Conservation (phyloP, 2,329 filamentous ascomycete species). For the Trichoderma asperellum region DNA sequence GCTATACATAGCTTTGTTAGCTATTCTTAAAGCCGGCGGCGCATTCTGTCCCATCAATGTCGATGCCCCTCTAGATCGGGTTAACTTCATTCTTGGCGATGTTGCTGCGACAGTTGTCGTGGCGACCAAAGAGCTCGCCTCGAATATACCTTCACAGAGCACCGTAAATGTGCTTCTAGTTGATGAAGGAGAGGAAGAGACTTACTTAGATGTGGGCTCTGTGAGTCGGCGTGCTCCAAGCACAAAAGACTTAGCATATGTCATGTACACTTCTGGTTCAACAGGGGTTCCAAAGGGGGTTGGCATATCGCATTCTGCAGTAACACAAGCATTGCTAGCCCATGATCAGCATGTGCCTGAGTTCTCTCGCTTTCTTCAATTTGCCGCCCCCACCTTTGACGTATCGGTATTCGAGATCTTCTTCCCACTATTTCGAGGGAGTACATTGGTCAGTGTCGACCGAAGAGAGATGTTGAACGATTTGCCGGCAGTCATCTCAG, state of each 20-base stretch:
- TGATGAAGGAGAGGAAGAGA: slow-evolving; percentile 30
- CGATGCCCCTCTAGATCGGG: slow-evolving; percentile 75
- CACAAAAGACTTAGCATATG: slow-evolving; percentile 68
- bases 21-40: slow-evolving; percentile 77
- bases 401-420: slow-evolving; percentile 96
- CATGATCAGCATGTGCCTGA: slow-evolving; percentile 76
- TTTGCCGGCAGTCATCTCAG: slow-evolving; percentile 67
- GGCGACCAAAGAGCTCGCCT: slow-evolving; percentile 57
- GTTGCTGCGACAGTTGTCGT: slow-evolving; percentile 71
- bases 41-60: slow-evolving; percentile 85
- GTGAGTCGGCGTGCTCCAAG: slow-evolving; percentile 31
- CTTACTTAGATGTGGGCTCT: slow-evolving; percentile 5
- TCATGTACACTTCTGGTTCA: slow-evolving; percentile 92
- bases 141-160: slow-evolving; percentile 44
- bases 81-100: slow-evolving; percentile 81
- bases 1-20: slow-evolving; percentile 77
- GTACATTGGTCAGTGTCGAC: slow-evolving; percentile 72
- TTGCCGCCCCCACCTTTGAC: slow-evolving; percentile 90
- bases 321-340: slow-evolving; percentile 78
- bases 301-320: slow-evolving; percentile 76
- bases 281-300: slow-evolving; percentile 91
- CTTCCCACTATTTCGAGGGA: slow-evolving; percentile 76
- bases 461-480: slow-evolving; percentile 74
- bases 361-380: slow-evolving; percentile 84
- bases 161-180: slow-evolving; percentile 45